Conservation (phyloP, 1,139 yeast genomes). For the Yamadazyma triangularis region DNA sequence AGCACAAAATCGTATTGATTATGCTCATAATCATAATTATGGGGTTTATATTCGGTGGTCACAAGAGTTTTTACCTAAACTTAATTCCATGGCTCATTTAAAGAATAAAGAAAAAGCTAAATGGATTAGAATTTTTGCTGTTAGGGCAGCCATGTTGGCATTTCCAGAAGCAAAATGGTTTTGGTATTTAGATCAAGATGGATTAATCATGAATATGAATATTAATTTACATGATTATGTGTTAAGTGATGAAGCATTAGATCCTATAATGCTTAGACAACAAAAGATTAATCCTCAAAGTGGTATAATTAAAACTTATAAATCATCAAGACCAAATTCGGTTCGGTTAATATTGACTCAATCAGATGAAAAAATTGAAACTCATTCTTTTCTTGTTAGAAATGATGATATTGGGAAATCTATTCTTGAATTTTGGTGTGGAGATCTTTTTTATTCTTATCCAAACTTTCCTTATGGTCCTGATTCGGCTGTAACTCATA, state of each 20-base stretch:
- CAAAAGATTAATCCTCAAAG: slow-evolving; percentile 66
- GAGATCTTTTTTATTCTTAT: slow-evolving; percentile 63
- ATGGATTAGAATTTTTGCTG: slow-evolving; percentile 57
- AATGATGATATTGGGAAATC: slow-evolving; percentile 64
- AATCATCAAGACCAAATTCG: slow-evolving; percentile 48
- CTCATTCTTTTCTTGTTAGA: slow-evolving; percentile 63
- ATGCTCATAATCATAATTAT: slow-evolving; percentile 68
- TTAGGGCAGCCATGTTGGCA: slow-evolving; percentile 82
- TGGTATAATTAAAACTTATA: slow-evolving; percentile 68
- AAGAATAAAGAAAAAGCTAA: slow-evolving; percentile 32
- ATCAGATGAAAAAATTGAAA: slow-evolving; percentile 53
- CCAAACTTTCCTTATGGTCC: slow-evolving; percentile 57
- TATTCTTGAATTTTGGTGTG: slow-evolving; percentile 72
- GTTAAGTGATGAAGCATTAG: slow-evolving; percentile 52
- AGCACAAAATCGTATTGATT: slow-evolving; percentile 77
- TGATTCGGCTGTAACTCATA: slow-evolving; percentile 69
- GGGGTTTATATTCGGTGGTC: slow-evolving; percentile 80
- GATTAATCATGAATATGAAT: slow-evolving; percentile 63
- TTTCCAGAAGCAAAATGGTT: slow-evolving; percentile 82
- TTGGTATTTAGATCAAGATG: slow-evolving; percentile 78
- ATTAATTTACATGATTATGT: slow-evolving; percentile 55
- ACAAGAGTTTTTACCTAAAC: slow-evolving; percentile 68
- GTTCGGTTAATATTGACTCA: slow-evolving; percentile 65
- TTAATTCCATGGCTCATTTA: slow-evolving; percentile 40
- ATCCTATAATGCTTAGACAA: slow-evolving; percentile 56